These are phyloP conservation scores for Solanum rostratum DNA, from an alignment of 257 asterid species.

Conservation along the genomic window DNA sequence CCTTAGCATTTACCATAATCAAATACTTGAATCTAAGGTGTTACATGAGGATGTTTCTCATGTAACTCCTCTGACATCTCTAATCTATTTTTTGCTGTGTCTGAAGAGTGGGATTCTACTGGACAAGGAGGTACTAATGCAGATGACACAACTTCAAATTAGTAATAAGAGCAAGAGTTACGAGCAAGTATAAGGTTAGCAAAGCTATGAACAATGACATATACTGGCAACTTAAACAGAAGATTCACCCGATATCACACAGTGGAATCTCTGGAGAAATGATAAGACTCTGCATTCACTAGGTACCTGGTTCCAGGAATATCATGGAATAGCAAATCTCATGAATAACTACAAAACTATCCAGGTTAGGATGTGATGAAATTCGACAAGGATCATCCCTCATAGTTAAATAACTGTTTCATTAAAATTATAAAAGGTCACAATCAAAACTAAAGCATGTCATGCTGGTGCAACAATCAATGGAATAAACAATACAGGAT, in stretches of 20 bases:
- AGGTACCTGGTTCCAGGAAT: not conserved
- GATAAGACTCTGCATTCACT: not conserved
- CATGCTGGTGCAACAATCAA: constrained; percentile 1
- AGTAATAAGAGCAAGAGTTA: not conserved
- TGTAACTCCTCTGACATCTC: not conserved
- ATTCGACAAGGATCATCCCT: not conserved
- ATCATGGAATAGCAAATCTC: not conserved
- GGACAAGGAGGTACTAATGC: not conserved
- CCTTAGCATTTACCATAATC: not conserved
- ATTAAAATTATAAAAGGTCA: not conserved
- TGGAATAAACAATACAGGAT: not conserved
- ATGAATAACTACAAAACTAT: not conserved
- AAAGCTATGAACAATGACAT: not conserved
- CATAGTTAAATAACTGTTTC: not conserved
- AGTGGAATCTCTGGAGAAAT: not conserved
- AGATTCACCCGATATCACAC: not conserved
- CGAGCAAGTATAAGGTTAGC: not conserved
- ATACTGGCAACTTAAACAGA: not conserved
- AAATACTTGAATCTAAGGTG: not conserved
- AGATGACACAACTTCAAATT: not conserved
- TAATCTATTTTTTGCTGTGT: not conserved
- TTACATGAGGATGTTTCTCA: not conserved
- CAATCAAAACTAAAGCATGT: not conserved
- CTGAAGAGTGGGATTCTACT: not conserved
- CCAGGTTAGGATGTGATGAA: not conserved